These are phyloP conservation scores for Globisporangium polare DNA, from an alignment of 352 stramenopile genomes.

Conservation along the genomic window DNA sequence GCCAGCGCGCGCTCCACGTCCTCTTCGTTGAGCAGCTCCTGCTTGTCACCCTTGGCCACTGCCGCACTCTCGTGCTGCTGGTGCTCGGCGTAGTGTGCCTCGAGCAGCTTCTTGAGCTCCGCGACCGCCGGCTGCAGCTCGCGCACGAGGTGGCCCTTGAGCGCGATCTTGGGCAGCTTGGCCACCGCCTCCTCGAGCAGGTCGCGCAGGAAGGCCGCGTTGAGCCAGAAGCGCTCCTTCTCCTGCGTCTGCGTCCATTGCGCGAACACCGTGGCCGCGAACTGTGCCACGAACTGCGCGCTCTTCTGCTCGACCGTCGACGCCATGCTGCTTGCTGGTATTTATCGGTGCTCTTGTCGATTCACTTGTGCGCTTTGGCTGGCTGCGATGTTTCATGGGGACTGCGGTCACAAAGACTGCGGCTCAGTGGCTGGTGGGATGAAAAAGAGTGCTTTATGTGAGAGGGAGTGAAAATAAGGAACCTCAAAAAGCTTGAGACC, in stretches of 20 bases:
- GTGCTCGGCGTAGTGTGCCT: conserved; percentile 26
- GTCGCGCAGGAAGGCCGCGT: conserved; percentile 29
- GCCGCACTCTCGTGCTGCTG: conserved; percentile 13
- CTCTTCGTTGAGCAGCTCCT: conserved; percentile 45
- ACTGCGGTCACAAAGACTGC: too few relatives aligned
- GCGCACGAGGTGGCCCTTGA: conserved; percentile 41
- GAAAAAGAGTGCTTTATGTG: too few relatives aligned
- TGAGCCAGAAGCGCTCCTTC: conserved; percentile 49
- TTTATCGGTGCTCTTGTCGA: background rate
- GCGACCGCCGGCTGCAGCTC: conserved; percentile 27
- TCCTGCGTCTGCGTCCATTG: conserved; percentile 37
- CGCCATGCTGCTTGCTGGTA: background rate
- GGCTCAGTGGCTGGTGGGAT: too few relatives aligned
- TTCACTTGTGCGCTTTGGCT: background rate
- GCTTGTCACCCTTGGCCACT: background rate
- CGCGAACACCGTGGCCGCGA: conserved; percentile 45
- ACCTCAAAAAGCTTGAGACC: too few relatives aligned
- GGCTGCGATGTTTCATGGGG: background rate
- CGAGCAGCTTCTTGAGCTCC: conserved; percentile 30
- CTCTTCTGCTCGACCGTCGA: conserved; percentile 36
- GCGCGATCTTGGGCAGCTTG: conserved; percentile 46
- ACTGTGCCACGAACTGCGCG: conserved; percentile 56
- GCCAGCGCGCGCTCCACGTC: conserved; percentile 48
- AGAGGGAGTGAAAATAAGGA: too few relatives aligned
- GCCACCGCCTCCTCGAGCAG: conserved; percentile 55